Conservation (phyloP, 2,329 filamentous ascomycete genomes). For the Pezicula rhizophila region DNA sequence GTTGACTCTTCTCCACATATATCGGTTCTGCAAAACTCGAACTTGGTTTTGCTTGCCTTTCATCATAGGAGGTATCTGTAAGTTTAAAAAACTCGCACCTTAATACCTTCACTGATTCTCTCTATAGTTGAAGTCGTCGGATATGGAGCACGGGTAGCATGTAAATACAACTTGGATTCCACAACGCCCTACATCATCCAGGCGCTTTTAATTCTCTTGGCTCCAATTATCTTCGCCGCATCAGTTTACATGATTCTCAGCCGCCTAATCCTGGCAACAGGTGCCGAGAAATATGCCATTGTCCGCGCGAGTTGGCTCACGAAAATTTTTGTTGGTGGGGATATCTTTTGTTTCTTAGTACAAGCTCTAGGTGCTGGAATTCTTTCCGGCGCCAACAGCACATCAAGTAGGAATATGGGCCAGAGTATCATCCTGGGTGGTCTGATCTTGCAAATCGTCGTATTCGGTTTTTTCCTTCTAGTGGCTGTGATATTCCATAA, state of each 20-base stretch:
- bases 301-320: constrained; percentile 35
- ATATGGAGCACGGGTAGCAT: constrained; percentile 23
- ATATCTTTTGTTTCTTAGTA: constrained; percentile 37
- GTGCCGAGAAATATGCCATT: constrained; percentile 31
- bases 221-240: constrained; percentile 33
- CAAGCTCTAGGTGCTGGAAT: constrained; percentile 32
- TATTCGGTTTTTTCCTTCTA: constrained; percentile 43
- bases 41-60: constrained; percentile 26
- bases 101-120: constrained; percentile 17
- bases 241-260: constrained; percentile 35
- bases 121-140: constrained; percentile 32
- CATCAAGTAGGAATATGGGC: constrained; percentile 24
- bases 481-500: constrained; percentile 37
- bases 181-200: constrained; percentile 29
- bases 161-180: constrained; percentile 14
- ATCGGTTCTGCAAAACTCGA: not conserved
- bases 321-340: constrained; percentile 39
- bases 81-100: constrained; percentile 16
- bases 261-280: constrained; percentile 27
- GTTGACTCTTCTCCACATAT: not conserved
- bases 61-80: constrained; percentile 39
- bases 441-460: constrained; percentile 41
- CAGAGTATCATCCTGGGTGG: constrained; percentile 39
- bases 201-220: constrained; percentile 29
- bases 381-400: constrained; percentile 15